Conservation (phyloP, 2,329 filamentous ascomycete species). For the Cladosporium sp. region DNA sequence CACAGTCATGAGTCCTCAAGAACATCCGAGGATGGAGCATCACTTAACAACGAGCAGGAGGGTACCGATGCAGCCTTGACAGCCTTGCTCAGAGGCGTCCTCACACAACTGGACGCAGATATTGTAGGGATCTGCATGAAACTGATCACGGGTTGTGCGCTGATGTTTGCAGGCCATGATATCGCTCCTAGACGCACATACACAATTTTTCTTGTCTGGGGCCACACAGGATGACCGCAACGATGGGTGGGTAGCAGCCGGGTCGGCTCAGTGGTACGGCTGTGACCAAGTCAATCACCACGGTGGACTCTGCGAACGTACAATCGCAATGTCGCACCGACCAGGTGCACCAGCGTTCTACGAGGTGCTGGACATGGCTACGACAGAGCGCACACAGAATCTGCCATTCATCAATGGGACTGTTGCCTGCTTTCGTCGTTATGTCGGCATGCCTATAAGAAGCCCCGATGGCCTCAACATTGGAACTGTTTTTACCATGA, state of each 20-base stretch:
- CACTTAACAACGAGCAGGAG: not conserved
- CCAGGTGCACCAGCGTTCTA: slow-evolving; percentile 9
- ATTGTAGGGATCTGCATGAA: too few species aligned
- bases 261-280: slow-evolving; percentile 7
- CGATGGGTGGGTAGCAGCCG: not conserved
- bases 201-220: not conserved
- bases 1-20: not conserved
- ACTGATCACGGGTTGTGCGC: not conserved
- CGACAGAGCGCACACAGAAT: not conserved
- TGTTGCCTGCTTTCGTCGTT: not conserved
- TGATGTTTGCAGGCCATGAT: not conserved
- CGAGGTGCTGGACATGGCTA: slow-evolving; percentile 9
- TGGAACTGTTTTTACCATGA: not conserved
- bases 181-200: not conserved
- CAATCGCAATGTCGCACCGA: not conserved
- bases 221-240: not conserved
- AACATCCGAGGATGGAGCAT: too few species aligned
- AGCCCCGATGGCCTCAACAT: not conserved
- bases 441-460: not conserved
- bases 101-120: too few species aligned
- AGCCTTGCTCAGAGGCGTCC: too few species aligned
- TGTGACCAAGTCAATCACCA: slow-evolving; percentile 9
- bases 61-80: not conserved
- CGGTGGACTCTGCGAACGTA: slow-evolving; percentile 11
- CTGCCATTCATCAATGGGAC: not conserved